phyloP scores from a whole-genome alignment of 1,139 yeast genomes.

The Diutina neorugosa region DNA sequence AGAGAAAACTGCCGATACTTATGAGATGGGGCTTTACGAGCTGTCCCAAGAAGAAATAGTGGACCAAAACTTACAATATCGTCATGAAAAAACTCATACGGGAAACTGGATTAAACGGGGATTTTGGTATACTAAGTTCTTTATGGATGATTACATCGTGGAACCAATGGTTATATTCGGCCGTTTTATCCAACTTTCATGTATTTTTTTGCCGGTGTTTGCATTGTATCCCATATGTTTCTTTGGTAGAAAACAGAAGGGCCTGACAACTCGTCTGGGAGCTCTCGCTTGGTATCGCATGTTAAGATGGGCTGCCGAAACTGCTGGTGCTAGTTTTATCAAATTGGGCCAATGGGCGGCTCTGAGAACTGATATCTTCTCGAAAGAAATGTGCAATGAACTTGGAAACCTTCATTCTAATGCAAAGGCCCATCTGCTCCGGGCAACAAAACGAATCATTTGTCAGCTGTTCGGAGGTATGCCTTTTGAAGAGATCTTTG shows the following conservation, averaged over 20 bases:
- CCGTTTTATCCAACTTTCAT: slow-evolving; percentile 56
- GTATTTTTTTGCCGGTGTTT: slow-evolving; percentile 61
- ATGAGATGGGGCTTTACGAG: slow-evolving; percentile 52
- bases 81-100: slow-evolving; percentile 15
- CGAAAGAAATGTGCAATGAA: slow-evolving; percentile 67
- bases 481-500: slow-evolving; percentile 67
- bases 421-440: slow-evolving; percentile 61
- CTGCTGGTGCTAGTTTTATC: slow-evolving; percentile 90
- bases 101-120: slow-evolving; percentile 17
- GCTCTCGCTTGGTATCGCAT: slow-evolving; percentile 60
- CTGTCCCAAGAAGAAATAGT: slow-evolving; percentile 46
- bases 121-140: slow-evolving; percentile 25
- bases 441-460: slow-evolving; percentile 46
- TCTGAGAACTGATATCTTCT: slow-evolving; percentile 90
- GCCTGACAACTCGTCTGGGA: slow-evolving; percentile 37
- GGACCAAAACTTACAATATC: slow-evolving; percentile 14
- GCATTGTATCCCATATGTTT: slow-evolving; percentile 52
- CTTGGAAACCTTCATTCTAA: slow-evolving; percentile 71
- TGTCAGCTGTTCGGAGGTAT: slow-evolving; percentile 46
- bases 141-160: slow-evolving; percentile 37
- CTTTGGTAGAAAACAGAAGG: slow-evolving; percentile 5
- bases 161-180: slow-evolving; percentile 62
- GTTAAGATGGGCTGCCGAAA: slow-evolving; percentile 58
- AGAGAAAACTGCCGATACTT: slow-evolving; percentile 43
- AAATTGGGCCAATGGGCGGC: slow-evolving; percentile 99